Percentiles rank a stretch among this genome's conserved stretches.
phyloP scores from a whole-genome alignment of 2,329 filamentous ascomycete species.

The Juglanconis sp. region DNA sequence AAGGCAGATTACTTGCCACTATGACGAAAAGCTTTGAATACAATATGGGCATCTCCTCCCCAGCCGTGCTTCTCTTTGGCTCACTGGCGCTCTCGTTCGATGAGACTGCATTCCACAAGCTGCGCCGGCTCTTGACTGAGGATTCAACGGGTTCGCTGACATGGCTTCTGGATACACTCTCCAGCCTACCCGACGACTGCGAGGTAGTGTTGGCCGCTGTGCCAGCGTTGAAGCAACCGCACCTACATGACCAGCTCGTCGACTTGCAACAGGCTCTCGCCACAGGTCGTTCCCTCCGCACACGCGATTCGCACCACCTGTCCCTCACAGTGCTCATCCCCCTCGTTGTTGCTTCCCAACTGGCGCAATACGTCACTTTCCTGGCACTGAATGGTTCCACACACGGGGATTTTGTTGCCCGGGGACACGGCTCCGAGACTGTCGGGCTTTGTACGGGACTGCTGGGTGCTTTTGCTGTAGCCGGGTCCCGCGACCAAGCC shows the following conservation, averaged over 20 bases:
- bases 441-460: conserved; percentile 4
- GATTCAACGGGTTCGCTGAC: background rate
- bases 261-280: background rate
- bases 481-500: background rate
- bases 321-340: background rate
- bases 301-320: background rate
- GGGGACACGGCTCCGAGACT: background rate
- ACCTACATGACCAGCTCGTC: background rate
- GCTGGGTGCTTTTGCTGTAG: background rate
- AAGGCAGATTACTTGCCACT: background rate
- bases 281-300: background rate
- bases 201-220: background rate
- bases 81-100: conserved; percentile 1
- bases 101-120: background rate
- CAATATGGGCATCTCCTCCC: background rate
- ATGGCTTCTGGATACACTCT: background rate
- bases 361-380: background rate
- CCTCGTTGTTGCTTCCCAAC: conserved; percentile 1
- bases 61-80: conserved; percentile 1
- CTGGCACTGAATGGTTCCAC: background rate
- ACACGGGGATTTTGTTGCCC: background rate
- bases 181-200: background rate
- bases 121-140: background rate
- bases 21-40: background rate
- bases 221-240: background rate